Percentiles rank a stretch among this genome's conserved stretches.
phyloP scores from a whole-genome alignment of 345 rosid species.

The Populus ilicifolia region DNA sequence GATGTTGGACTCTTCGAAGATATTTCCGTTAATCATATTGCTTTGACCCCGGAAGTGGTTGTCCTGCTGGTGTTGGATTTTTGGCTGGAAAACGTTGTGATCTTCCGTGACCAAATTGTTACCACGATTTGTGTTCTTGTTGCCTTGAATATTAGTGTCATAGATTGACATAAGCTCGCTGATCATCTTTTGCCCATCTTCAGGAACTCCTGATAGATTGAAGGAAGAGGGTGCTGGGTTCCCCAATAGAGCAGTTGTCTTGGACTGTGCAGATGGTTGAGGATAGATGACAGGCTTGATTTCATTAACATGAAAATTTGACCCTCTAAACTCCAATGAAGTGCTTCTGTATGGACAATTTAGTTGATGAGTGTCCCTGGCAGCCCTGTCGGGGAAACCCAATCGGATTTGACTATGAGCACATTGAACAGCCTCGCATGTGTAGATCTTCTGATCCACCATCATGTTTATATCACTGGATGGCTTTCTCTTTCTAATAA shows the following conservation, averaged over 20 bases:
- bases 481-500: conserved; percentile 63
- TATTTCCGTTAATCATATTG: conserved; percentile 45
- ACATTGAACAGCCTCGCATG: conserved; percentile 66
- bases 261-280: conserved; percentile 49
- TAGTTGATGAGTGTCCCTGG: conserved; percentile 77
- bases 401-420: conserved; percentile 54
- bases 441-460: conserved; percentile 48
- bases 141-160: conserved; percentile 56
- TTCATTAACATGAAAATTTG: conserved; percentile 65
- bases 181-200: conserved; percentile 89
- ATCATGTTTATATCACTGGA: conserved; percentile 39
- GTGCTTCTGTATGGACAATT: conserved; percentile 49
- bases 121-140: conserved; percentile 31
- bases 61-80: conserved; percentile 55
- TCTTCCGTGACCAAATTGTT: conserved; percentile 36
- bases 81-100: conserved; percentile 42
- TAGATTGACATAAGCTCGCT: conserved; percentile 79
- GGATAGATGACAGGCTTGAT: conserved; percentile 69
- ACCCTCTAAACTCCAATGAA: conserved; percentile 48
- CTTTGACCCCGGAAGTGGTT: conserved; percentile 44
- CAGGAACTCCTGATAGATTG: conserved; percentile 81
- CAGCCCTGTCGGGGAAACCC: conserved; percentile 65
- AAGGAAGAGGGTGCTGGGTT: conserved; percentile 42
- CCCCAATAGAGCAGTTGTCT: conserved; percentile 31
- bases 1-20: conserved; percentile 56